Evolutionary conservation across 345 rosid species (phyloP), one percentile per base, ranked within the genome.

Genomic region (Microthlaspi erraticum): DNA sequence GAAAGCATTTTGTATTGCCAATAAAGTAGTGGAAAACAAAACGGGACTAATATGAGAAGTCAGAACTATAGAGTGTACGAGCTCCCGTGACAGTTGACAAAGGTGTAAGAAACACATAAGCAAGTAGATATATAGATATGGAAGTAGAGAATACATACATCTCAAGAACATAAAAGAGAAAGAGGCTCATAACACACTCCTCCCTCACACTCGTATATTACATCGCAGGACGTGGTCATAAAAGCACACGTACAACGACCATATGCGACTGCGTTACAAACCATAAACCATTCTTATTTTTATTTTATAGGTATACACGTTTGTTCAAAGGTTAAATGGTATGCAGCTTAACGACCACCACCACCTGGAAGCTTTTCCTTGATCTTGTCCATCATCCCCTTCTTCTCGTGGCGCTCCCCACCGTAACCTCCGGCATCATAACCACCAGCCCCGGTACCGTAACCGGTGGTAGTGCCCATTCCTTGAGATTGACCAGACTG

Each of bases 281-380:
- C 77, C 17, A n/a, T 2, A 5, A 26, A 26, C 29, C 38, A 33
- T 3, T 2, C 10, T 73, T 73, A 66, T 59, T 66, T 59, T 39
- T 48, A 31, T 20, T 56, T 29, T 19, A 19, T 59, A 58, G 5
- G 37, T 44, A 18, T 10, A 66, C 34, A 51, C 8, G 46, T 20
- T 26, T 37, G 48, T n/a, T 8, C 29, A 10, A 37, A 7, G 13
- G 7, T 41, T n/a, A 10, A 29, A 32, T 48, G 7, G 46, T 36
- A 65, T 23, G 17, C 13, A 0, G 3, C 31, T 67, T 67, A 77
- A 17, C 48, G 77, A 14, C 68, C 78, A 58, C 76, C 77, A 13
- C 77, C 71, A 17, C 89, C 87, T 9, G 91, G 89, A 60, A 87
- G 78, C 62, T 83, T 87, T 0, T 87, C 96, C 77, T 84, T 86